Conservation (phyloP, 176 grass and related monocot species). For the Microstegium vimineum region DNA sequence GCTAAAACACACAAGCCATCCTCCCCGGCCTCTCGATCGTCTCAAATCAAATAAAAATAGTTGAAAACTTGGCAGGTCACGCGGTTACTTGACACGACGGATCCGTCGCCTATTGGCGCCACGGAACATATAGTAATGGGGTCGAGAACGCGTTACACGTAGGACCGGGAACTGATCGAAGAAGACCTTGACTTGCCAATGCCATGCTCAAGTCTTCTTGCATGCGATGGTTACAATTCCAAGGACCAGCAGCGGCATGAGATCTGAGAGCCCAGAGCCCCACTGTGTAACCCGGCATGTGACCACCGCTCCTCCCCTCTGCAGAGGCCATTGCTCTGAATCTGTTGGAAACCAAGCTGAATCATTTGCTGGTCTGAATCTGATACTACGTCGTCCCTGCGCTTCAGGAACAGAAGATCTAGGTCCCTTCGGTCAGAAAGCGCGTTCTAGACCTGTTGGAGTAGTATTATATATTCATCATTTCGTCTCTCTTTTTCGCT, state of each 20-base stretch:
- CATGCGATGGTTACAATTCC: neutral
- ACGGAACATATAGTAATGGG: neutral
- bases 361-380: neutral
- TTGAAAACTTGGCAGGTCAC: constrained; percentile 19
- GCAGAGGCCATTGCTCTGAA: neutral
- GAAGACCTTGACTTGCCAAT: constrained; percentile 38
- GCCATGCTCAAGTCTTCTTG: neutral
- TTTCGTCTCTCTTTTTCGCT: neutral
- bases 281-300: constrained; percentile 22
- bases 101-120: neutral
- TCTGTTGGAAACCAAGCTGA: neutral
- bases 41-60: neutral
- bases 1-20: neutral
- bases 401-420: constrained; percentile 22
- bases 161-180: neutral
- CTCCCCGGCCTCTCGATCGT: neutral
- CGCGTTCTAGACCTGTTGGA: constrained; percentile 12
- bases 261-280: neutral
- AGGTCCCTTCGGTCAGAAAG: constrained; percentile 9
- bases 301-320: neutral
- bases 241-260: neutral
- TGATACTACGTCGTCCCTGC: neutral
- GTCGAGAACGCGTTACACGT: constrained; percentile 50
- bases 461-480: neutral
- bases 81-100: constrained; percentile 39